Evolutionary conservation across 768 basidiomycete species (phyloP).

Genomic region (Boletellus emodensis): DNA sequence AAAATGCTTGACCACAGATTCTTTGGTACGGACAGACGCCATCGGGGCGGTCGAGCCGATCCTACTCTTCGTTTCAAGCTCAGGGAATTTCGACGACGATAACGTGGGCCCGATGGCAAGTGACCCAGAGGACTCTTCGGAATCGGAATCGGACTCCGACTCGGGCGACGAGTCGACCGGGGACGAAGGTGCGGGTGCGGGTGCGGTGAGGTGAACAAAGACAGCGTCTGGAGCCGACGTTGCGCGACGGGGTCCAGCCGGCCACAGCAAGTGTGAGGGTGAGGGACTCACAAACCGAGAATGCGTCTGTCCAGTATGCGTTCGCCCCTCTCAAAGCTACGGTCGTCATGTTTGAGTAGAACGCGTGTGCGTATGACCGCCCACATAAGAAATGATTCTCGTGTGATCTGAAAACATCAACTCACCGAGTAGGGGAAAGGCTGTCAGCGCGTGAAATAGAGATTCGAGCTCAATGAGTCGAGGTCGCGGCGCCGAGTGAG

Average conservation of each 20-base stretch:
- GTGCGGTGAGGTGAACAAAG: conserved; percentile 6
- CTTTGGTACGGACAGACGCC: conserved; percentile 48
- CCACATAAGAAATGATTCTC: too few species aligned
- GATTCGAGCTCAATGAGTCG: too few species aligned
- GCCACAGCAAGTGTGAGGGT: too few species aligned
- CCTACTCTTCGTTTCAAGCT: conserved; percentile 49
- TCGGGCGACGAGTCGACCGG: conserved; percentile 5
- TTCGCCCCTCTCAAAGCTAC: too few species aligned
- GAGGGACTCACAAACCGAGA: too few species aligned
- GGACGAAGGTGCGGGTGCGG: neutral
- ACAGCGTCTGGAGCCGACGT: conserved; percentile 14
- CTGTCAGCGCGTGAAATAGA: too few species aligned
- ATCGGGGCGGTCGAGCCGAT: conserved; percentile 45
- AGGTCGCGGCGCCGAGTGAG: too few species aligned
- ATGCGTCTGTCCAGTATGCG: too few species aligned
- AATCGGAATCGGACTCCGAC: conserved; percentile 14
- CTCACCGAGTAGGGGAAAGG: too few species aligned
- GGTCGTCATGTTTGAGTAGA: too few species aligned
- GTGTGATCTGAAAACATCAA: too few species aligned
- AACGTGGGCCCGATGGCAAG: neutral
- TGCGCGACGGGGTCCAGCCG: conserved; percentile 11
- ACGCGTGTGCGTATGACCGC: too few species aligned
- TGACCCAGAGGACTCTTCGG: conserved; percentile 2
- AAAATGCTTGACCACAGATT: neutral
- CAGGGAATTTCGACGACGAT: conserved; percentile 56